phyloP scores from a whole-genome alignment of 1,284 basidiomycete genomes.

The Taiwanofungus camphoratus region DNA sequence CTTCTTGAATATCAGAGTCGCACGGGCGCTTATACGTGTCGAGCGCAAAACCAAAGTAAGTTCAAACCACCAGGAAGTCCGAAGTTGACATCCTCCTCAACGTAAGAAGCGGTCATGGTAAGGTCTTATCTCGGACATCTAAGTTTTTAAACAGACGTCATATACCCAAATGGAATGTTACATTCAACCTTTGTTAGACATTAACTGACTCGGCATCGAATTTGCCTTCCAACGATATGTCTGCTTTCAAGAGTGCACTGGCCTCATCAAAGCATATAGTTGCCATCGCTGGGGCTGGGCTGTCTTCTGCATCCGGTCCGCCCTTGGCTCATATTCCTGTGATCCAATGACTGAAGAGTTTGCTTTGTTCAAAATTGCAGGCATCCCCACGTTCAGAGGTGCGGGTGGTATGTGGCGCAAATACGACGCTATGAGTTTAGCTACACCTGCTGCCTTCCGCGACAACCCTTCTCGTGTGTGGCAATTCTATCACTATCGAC shows the following conservation, averaged over 20 bases:
- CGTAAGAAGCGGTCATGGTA: too few species aligned
- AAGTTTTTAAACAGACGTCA: too few species aligned
- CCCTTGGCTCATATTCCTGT: slow-evolving; percentile 3
- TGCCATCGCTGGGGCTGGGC: slow-evolving; percentile 53
- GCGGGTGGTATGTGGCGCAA: slow-evolving; percentile 56
- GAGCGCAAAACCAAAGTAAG: too few species aligned
- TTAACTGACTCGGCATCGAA: too few species aligned
- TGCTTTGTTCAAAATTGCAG: slow-evolving; percentile 22
- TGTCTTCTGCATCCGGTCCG: slow-evolving; percentile 52
- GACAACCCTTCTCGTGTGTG: slow-evolving; percentile 50
- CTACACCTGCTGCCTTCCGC: slow-evolving; percentile 52
- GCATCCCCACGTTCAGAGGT: slow-evolving; percentile 59
- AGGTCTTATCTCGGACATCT: too few species aligned
- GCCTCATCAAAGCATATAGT: slow-evolving; percentile 41
- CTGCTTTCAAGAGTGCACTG: slow-evolving; percentile 27
- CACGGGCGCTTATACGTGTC: too few species aligned
- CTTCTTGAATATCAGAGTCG: too few species aligned
- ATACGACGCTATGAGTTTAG: slow-evolving; percentile 50
- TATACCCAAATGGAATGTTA: too few species aligned
- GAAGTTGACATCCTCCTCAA: too few species aligned
- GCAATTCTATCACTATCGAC: slow-evolving; percentile 61
- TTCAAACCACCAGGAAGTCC: too few species aligned
- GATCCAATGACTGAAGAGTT: too few species aligned
- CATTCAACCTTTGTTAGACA: too few species aligned
- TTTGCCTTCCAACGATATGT: slow-evolving; percentile 23